These are phyloP conservation scores for Dothideomycetes sp. DNA, from an alignment of 2,329 filamentous ascomycete genomes.

Conservation along the genomic window DNA sequence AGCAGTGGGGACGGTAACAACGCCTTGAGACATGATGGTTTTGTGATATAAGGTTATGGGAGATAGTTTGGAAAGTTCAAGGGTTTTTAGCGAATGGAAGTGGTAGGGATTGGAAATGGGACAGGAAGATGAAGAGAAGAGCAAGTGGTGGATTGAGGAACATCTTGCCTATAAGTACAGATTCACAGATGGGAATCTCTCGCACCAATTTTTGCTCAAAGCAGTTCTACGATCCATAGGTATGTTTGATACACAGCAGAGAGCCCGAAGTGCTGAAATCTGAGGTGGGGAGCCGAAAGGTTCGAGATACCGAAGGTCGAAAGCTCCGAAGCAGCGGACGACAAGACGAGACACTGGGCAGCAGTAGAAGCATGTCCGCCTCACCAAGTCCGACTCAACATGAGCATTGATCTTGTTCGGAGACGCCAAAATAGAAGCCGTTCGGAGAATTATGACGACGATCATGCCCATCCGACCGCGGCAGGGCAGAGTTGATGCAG, in stretches of 20 bases:
- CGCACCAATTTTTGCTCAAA: conserved; percentile 1
- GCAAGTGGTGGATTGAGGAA: neutral
- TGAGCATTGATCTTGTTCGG: conserved; percentile 12
- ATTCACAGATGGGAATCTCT: conserved; percentile 2
- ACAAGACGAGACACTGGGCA: conserved; percentile 1
- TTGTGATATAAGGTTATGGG: neutral
- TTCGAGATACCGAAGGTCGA: conserved; percentile 7
- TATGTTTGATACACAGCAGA: conserved; percentile 4
- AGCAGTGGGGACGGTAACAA: conserved; percentile 35
- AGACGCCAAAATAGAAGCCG: conserved; percentile 7
- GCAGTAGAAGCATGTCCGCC: conserved; percentile 4
- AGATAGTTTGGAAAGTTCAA: neutral
- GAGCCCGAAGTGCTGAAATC: conserved; percentile 10
- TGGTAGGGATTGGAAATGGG: conserved; percentile 10
- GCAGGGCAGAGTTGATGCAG: conserved; percentile 5
- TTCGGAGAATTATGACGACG: conserved; percentile 8
- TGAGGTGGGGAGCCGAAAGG: conserved; percentile 11
- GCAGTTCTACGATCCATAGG: conserved; percentile 2
- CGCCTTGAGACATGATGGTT: conserved; percentile 16
- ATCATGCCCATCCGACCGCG: conserved; percentile 11
- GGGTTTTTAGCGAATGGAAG: conserved; percentile 1
- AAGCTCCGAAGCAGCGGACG: conserved; percentile 9
- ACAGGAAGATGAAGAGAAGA: neutral
- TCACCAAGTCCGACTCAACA: conserved; percentile 6
- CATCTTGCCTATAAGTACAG: conserved; percentile 3